Base-by-base conservation (phyloP, 2,329 filamentous ascomycete species). In the Purpureocillium lavendulum region DNA sequence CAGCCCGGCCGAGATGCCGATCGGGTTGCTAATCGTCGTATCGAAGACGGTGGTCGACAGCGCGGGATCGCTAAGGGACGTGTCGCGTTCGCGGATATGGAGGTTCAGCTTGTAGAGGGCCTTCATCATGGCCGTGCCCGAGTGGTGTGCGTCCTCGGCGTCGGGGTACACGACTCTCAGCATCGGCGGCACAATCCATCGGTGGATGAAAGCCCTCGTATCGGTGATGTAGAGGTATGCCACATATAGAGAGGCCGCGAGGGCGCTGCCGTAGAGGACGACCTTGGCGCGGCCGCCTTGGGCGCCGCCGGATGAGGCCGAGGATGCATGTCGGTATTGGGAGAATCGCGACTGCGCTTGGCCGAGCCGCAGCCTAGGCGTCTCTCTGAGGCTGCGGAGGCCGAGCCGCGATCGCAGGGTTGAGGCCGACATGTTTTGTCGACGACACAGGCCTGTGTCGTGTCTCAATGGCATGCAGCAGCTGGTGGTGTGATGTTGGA, bases 1-100 rank as follows among this genome's bases (percentile, higher is more conserved):
- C 33, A 98, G 79, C 9, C 92, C 92, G 5, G 87, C 92, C n/a
- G 87, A 94, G 46, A 94, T 95, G 41, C 84, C 92, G 52, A 98
- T 80, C 2, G 92, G 92, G 62, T 96, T 97, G 52, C 76, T 70
- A 35, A 98, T 65, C 4, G 67, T 72, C 45, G 83, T 76, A 29
- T 84, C 87, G 57, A 94, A 96, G 15, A 97, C 81, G 11, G 66
- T 58, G 13, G 57, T 51, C 15, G 56, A 49, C 4, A 64, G 52
- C 14, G 57, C 56, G 6, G 60, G 53, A 10, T 55, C 47, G 18
- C 60, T 49, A n/a, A 59, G 45, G 2, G 54, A 45, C 16, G 50
- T 49, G 30, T 77, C 75, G 39, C 92, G 80, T 59, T 98, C 92
- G 42, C 90, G 77, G 4, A 87, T 85, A 57, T 96, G 76, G 26